Evolutionary conservation across 2,329 filamentous ascomycete species (phyloP).

Genomic region (Dactylella cylindrospora): DNA sequence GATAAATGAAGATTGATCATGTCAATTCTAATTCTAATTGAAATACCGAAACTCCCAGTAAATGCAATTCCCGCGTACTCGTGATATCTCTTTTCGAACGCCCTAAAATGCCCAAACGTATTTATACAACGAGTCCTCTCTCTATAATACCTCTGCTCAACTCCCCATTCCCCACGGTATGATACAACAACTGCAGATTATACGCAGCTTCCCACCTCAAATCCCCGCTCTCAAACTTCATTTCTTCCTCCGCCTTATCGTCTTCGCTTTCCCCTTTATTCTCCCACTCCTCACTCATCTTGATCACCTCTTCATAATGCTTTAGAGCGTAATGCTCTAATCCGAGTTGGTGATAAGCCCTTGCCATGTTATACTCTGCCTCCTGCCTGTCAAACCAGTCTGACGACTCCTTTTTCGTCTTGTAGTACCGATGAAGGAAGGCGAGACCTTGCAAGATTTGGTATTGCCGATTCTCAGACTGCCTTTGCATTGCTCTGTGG

Average conservation of each 20-base stretch:
- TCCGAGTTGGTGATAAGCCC: constrained; percentile 72
- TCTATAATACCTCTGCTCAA: constrained; percentile 64
- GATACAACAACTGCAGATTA: constrained; percentile 69
- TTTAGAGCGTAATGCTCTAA: constrained; percentile 70
- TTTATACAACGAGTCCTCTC: constrained; percentile 44
- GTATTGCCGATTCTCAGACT: constrained; percentile 86
- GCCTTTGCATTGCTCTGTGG: constrained; percentile 83
- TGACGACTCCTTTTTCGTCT: constrained; percentile 55
- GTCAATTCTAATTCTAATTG: not conserved
- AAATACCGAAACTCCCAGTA: not conserved
- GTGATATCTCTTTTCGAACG: no score
- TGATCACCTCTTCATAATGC: constrained; percentile 66
- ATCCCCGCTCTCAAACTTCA: constrained; percentile 53
- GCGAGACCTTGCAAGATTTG: constrained; percentile 80
- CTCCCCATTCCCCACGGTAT: constrained; percentile 64
- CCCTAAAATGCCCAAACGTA: not conserved
- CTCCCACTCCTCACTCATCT: constrained; percentile 55
- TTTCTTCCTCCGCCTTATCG: constrained; percentile 55
- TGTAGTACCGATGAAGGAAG: constrained; percentile 75
- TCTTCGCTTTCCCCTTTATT: constrained; percentile 41
- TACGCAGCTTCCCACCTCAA: constrained; percentile 72
- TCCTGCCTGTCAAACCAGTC: constrained; percentile 62
- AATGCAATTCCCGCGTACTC: not conserved
- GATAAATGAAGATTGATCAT: not conserved
- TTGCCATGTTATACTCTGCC: constrained; percentile 76